These are phyloP conservation scores for Heritiera fomes DNA, from an alignment of 345 rosid genomes.

Conservation along the genomic window DNA sequence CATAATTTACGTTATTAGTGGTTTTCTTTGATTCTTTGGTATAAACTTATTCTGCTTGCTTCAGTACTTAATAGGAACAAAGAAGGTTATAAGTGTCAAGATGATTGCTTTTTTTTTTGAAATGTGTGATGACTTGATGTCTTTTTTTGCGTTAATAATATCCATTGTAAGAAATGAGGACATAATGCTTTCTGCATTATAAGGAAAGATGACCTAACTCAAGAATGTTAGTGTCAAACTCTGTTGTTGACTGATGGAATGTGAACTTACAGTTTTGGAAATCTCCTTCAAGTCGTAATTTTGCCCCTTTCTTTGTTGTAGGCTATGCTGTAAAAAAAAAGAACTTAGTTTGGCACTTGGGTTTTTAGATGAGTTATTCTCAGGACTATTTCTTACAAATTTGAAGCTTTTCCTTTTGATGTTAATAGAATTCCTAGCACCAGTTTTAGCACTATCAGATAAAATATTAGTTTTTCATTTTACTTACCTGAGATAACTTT, in stretches of 20 bases:
- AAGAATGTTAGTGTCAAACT: neutral
- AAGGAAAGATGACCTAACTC: neutral
- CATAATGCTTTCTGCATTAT: neutral
- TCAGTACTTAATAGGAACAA: neutral
- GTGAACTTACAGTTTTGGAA: neutral
- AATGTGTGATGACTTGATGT: neutral
- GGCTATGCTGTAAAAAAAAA: neutral
- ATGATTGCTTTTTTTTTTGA: neutral
- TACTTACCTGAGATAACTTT: neutral
- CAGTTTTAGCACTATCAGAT: neutral
- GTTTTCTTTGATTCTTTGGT: neutral
- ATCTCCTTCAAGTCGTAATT: neutral
- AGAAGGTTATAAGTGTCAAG: neutral
- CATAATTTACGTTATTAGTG: neutral
- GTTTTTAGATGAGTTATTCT: neutral
- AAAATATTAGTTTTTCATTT: constrained; percentile 6
- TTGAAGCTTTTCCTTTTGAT: neutral
- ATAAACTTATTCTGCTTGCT: neutral
- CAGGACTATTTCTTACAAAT: neutral
- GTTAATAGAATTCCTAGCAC: neutral
- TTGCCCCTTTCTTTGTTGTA: neutral
- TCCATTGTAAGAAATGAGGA: neutral
- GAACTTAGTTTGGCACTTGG: neutral
- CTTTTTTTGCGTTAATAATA: neutral
- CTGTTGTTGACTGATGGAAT: neutral